Percentiles rank a stretch among this genome's conserved stretches.
Evolutionary conservation across 192 early-diverging fungal species (phyloP).

Genomic region (Powellomyces hirtus): DNA sequence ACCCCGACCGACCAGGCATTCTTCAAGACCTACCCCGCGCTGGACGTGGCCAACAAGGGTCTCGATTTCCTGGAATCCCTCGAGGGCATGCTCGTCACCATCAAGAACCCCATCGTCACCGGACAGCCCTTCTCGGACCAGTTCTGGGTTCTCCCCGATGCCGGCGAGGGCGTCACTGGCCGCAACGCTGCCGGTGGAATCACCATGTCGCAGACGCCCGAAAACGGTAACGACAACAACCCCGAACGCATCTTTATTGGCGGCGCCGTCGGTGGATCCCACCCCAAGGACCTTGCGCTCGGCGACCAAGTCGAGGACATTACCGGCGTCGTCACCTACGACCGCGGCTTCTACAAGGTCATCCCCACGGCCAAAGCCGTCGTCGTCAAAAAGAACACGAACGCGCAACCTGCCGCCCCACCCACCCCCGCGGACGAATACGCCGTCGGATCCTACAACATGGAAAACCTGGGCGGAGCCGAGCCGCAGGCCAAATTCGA

Average conservation of each 20-base stretch:
- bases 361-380: not conserved
- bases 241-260: constrained; percentile 16
- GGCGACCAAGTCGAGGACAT: constrained; percentile 18
- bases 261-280: not conserved
- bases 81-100: constrained; percentile 17
- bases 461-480: constrained; percentile 14
- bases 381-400: constrained; percentile 14
- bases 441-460: constrained; percentile 14
- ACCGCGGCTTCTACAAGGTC: constrained; percentile 11
- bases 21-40: constrained; percentile 3
- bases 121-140: constrained; percentile 8
- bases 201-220: constrained; percentile 3
- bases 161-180: constrained; percentile 7
- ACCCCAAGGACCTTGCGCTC: constrained; percentile 6
- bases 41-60: not conserved
- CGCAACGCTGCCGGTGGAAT: constrained; percentile 19
- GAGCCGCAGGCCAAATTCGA: not conserved
- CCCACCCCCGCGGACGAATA: constrained; percentile 5
- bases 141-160: constrained; percentile 13
- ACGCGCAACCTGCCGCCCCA: constrained; percentile 1
- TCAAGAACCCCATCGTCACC: constrained; percentile 20
- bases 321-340: constrained; percentile 21
- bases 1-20: not conserved
- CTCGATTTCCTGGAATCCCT: constrained; percentile 20
- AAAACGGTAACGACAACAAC: constrained; percentile 28